These are phyloP conservation scores for Erucastrum elatum DNA, from an alignment of 345 rosid genomes.

Conservation along the genomic window DNA sequence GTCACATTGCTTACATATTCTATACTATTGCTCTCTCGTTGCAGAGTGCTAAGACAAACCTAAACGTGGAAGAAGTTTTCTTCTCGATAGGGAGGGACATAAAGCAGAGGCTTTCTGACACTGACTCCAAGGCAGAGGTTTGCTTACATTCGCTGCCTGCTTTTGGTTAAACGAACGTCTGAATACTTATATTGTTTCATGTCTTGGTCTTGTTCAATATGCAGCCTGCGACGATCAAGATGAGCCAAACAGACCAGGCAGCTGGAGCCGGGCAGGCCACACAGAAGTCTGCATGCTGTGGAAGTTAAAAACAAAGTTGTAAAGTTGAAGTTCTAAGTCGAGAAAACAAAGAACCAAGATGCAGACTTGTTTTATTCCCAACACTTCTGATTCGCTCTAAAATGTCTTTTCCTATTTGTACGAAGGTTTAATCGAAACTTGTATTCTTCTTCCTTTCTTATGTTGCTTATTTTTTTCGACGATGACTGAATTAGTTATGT, in stretches of 20 bases:
- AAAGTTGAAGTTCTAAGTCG: neutral
- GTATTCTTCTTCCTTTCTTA: neutral
- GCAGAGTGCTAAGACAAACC: slow-evolving; percentile 98
- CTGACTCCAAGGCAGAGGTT: slow-evolving; percentile 80
- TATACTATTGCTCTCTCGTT: neutral
- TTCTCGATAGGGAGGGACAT: slow-evolving; percentile 93
- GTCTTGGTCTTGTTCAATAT: neutral
- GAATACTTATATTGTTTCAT: neutral
- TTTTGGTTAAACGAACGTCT: neutral
- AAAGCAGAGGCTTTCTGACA: slow-evolving; percentile 89
- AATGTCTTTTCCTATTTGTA: slow-evolving; percentile 9
- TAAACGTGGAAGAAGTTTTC: slow-evolving; percentile 93
- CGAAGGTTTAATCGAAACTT: neutral
- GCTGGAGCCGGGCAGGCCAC: slow-evolving; percentile 42
- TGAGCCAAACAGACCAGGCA: slow-evolving; percentile 40
- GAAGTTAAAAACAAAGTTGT: slow-evolving; percentile 26
- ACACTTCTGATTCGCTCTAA: slow-evolving; percentile 8
- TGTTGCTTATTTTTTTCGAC: neutral
- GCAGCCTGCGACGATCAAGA: slow-evolving; percentile 43
- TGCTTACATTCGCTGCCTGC: neutral
- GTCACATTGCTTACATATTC: neutral
- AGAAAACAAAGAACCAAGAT: slow-evolving; percentile 3
- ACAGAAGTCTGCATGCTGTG: slow-evolving; percentile 40
- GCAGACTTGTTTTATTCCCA: slow-evolving; percentile 24
- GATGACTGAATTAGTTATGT: neutral